Evolutionary conservation across 2,329 filamentous ascomycete genomes (phyloP), one percentile per base, ranked within the genome.

Genomic region (Piedraia hortae): DNA sequence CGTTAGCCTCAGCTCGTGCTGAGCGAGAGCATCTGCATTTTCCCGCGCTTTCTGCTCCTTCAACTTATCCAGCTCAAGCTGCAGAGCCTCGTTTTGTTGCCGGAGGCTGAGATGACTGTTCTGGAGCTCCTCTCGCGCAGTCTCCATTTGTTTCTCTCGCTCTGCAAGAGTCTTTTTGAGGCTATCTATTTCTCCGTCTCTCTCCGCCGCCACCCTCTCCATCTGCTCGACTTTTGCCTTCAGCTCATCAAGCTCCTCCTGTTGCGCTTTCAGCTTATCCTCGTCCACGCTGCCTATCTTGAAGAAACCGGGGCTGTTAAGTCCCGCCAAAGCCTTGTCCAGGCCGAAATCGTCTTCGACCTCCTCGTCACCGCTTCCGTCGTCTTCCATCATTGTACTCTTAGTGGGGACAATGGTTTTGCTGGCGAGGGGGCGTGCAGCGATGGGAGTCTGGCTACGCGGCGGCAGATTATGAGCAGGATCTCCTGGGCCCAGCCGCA

Each of bases 341-440:
- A 37, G 25, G 4, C 25, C 31, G 16, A 39, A 39, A 0, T 28
- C 33, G 21, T 35, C 31, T 21, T 34, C 33, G 19, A 35, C 34
- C 8, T 35, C 34, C 12, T 56, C 61, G 24, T 68, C 57, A 7
- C 52, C 50, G 9, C 48, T 45, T 34, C 89, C 78, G 32, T 89
- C 80, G 41, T 93, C 85, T 44, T 97, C 85, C 1, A 93, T 65
- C 68, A 93, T 80, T 1, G 74, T 91, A 37, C 82, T 89, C 49
- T 93, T 97, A 42, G 91, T 93, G 1, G 85, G 85, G 14, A 93
- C 72, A 36, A 93, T 89, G 0, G 78, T 93, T 41, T 89, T 93
- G 41, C 72, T 82, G 41, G 33, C 30, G 32, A 74, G 62, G 4
- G 80, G 80, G 20, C 74, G 59, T 18, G 70, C 68, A 31, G 65